A percentile compares a stretch with the other conserved stretches of the same genome.
These are phyloP conservation scores for Ensete glaucum DNA, from an alignment of 176 grass and related monocot species.

Conservation along the genomic window DNA sequence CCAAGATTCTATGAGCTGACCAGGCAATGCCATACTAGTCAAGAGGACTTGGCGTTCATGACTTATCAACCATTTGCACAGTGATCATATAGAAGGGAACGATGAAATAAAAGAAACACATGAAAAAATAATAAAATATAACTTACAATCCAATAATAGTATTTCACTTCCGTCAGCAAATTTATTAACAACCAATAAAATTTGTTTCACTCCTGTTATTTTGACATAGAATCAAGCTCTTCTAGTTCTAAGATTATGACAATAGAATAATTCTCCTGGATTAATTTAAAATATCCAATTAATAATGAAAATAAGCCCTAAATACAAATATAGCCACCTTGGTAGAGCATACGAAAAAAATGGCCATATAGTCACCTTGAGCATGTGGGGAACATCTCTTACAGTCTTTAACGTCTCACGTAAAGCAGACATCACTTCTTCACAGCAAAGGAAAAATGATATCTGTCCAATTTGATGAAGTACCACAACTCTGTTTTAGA, in stretches of 20 bases:
- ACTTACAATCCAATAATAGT: not conserved
- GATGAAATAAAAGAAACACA: not conserved
- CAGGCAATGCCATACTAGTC: not conserved
- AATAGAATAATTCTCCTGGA: not conserved
- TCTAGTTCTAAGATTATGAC: not conserved
- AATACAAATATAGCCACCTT: not conserved
- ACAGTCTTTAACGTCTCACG: slow-evolving; percentile 83
- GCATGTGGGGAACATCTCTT: slow-evolving; percentile 87
- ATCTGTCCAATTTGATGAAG: slow-evolving; percentile 61
- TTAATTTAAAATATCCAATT: too few relatives aligned
- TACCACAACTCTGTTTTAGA: slow-evolving; percentile 4
- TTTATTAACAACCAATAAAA: not conserved
- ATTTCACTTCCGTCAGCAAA: not conserved
- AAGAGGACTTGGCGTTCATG: too few relatives aligned
- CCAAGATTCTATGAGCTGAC: not conserved
- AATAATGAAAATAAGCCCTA: not conserved
- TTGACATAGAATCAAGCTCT: not conserved
- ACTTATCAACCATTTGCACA: not conserved
- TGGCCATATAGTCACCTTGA: slow-evolving; percentile 39
- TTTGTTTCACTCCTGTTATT: not conserved
- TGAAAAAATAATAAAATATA: not conserved
- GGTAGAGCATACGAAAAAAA: not conserved
- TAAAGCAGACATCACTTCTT: slow-evolving; percentile 84
- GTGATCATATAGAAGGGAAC: not conserved
- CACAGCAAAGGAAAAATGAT: slow-evolving; percentile 91